Evolutionary conservation across 2,329 filamentous ascomycete genomes (phyloP), one percentile per base, ranked within the genome.

Genomic region (Aureobasidium musti): DNA sequence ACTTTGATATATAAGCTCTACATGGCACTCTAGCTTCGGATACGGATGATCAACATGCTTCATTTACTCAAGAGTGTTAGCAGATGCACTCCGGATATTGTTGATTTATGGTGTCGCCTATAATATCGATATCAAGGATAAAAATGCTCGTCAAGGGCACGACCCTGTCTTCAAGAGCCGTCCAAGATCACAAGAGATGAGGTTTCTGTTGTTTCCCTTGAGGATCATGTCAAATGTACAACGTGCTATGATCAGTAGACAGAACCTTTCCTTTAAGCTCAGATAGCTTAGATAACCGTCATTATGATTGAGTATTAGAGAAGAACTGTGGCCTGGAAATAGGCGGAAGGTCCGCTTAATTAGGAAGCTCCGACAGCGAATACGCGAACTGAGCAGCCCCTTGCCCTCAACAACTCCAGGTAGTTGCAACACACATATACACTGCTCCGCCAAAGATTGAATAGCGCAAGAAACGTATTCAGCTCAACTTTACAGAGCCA

Each of bases 341-440:
- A 13, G 49, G 49, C 49, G 49, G 49, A 28, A 17, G 47, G 47
- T 30, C 13, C 14, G 49, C 49, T 30, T 30, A 30, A 52, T 52
- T n/a, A 30, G 26, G 49, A 52, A 30, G 17, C 45, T 28, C 45
- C 45, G 45, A 49, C 45, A 52, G 17, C 49, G 5, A n/a, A 30
- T 52, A 52, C 10, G 49, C 49, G 49, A 26, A 30, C 5, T 33
- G 49, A 52, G 14, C 2, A 30, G n/a, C 49, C 23, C 35, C 33
- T 52, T 52, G 49, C 49, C 23, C 26, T 19, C 49, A 52, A 52
- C 49, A 52, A 52, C 26, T n/a, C n/a, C n/a, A n/a, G n/a, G n/a
- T 23, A 30, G 3, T 4, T 28, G 13, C 45, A 52, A 52, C 17
- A n/a, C 49, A 33, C 14, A 52, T 30, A 52, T 52, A 52, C 13